Evolutionary conservation across 805 yeast genomes (phyloP), one percentile per base, ranked within the genome.

Genomic region (Saturnispora diversa): DNA sequence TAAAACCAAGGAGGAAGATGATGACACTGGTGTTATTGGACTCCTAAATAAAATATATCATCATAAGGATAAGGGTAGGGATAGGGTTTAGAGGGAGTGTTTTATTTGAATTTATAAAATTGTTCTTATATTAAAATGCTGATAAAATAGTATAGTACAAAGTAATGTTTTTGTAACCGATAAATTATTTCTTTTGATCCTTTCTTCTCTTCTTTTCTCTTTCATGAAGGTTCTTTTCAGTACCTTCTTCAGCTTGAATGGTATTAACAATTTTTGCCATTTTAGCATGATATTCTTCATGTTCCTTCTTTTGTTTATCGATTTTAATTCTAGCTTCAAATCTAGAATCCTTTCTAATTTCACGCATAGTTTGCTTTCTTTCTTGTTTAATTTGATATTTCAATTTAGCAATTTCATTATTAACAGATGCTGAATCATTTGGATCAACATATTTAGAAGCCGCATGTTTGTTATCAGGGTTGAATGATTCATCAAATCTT

Each of bases 181-280:
- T 19, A 19, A 24, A 28, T 24, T 27, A 25, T 32, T 44, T 44
- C 50, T 69, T 68, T 30, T 69, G 65, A 11, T 42, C 46, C 32
- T 44, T 44, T 56, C 87, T 73, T 45, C 67, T 65, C 57, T 72
- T 77, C 69, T 76, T 83, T 56, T 88, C 97, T 45, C 87, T 73
- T 57, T 87, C 96, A 61, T 90, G 90, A 51, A 79, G 80, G 59
- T 92, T 88, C 70, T 85, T 84, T 57, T 86, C 97, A 5, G 92
- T 84, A 55, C 97, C 97, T 68, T 90, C 97, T 52, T 82, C 87
- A 4, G 96, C 87, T 47, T 83, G 84, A 54, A 92, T 85, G 41
- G 88, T 75, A 52, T 88, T 84, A 58, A 82, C 78, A 57, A 92
- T 80, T 50, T 74, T 74, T 32, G 94, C 83, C 86, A 92, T 84